Evolutionary conservation across 306 rosid species (phyloP), one percentile per base, ranked within the genome.

Genomic region (Quercus engelmannii): DNA sequence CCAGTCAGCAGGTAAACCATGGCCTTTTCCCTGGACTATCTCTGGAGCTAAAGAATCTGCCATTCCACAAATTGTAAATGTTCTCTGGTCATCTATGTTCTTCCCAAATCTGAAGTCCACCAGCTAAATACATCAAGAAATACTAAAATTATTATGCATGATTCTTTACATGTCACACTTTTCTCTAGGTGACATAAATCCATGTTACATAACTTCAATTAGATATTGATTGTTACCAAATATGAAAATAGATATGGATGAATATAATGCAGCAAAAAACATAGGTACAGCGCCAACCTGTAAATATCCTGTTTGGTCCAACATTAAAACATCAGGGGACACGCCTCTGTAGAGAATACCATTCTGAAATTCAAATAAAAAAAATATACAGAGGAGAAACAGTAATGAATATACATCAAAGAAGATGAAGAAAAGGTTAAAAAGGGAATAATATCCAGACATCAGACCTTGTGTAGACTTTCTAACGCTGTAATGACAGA

Each of bases 11-110:
- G 94, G 83, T 82, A 93, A 90, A 73, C 97, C 88, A 71, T 95
- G 99, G 85, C 99, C 98, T 86, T 89, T 95, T 78, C 99, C 99
- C 84, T 91, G 90, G 72, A 95, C 91, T 82, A 95, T 87, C 84
- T 93, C 98, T 3, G 99, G 99, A 52, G 99, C 99, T 73, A 91
- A 87, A 6, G 85, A 90, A 85, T 93, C 98, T 15, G 96, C 91
- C 88, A 62, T 90, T 72, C 99, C 99, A 81, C 93, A 91, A 74
- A 91, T 90, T 79, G 99, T 95, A 83, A 81, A 91, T n/a, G 99
- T 91, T 82, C 99, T 89, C 86, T 90, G 92, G 15, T 78, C 89
- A 2, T 85, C 85, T 8, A 88, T 85, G 81, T 80, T 84, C 88
- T 92, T 95, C 58, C 94, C 96, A 76, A 93, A 95, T 83, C 96